phyloP scores from a whole-genome alignment of 2,329 filamentous ascomycete species.

The Atkinsonella hypoxylon region DNA sequence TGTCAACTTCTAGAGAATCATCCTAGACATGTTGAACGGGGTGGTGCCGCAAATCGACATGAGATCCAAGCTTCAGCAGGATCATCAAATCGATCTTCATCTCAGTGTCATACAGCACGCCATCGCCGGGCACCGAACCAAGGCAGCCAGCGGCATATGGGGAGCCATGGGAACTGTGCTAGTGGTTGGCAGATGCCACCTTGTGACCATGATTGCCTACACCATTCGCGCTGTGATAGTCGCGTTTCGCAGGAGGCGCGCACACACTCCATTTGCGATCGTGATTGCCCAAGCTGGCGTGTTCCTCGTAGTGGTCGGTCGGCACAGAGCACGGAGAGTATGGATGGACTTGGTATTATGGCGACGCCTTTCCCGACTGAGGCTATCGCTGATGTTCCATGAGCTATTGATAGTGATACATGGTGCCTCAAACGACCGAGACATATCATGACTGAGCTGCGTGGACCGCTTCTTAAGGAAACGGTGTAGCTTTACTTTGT shows the following conservation, averaged over 20 bases:
- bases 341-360: background rate
- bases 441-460: background rate
- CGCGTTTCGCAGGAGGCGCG: background rate
- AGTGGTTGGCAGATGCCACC: background rate
- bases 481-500: background rate
- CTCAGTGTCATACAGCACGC: background rate
- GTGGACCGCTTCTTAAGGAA: background rate
- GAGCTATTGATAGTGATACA: background rate
- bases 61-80: background rate
- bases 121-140: constrained; percentile 1
- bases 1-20: background rate
- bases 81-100: background rate
- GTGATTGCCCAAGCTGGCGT: background rate
- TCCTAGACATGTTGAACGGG: background rate
- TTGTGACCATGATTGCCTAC: constrained; percentile 2
- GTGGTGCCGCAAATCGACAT: background rate
- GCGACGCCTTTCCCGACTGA: background rate
- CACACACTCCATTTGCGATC: background rate
- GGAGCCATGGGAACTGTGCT: background rate
- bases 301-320: background rate
- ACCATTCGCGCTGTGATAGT: background rate
- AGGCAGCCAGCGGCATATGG: background rate
- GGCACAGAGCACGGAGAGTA: too few species aligned
- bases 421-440: background rate
- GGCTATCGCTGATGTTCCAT: background rate